Conservation (phyloP, 441 rosid genomes). For the Pelargonium australe region DNA sequence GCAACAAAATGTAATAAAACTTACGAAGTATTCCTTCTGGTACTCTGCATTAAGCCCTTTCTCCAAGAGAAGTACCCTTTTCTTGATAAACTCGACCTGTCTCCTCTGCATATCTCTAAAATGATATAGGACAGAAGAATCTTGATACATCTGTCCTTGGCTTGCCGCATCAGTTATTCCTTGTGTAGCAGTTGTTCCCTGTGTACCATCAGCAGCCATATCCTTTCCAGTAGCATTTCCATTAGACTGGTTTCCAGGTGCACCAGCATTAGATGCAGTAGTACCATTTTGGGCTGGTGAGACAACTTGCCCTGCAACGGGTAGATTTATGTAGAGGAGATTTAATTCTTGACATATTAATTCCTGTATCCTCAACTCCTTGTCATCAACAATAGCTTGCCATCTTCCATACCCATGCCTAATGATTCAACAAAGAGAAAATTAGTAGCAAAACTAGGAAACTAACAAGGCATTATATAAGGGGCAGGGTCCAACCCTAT, state of each 20-base stretch:
- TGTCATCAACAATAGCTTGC: conserved; percentile 98
- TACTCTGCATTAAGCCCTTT: conserved; percentile 73
- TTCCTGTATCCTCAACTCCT: conserved; percentile 77
- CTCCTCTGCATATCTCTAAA: conserved; percentile 93
- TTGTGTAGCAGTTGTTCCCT: conserved; percentile 34
- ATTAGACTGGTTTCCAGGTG: conserved; percentile 41
- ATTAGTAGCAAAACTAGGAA: conserved; percentile 12
- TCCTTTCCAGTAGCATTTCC: conserved; percentile 47
- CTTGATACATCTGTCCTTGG: conserved; percentile 42
- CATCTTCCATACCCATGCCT: conserved; percentile 99
- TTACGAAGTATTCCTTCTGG: conserved; percentile 59
- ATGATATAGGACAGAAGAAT: conserved; percentile 48
- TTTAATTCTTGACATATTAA: conserved; percentile 81
- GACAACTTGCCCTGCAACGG: conserved; percentile 56
- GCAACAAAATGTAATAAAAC: conserved; percentile 23
- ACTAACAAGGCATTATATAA: neutral
- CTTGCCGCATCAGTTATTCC: conserved; percentile 22
- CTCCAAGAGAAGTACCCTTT: conserved; percentile 89
- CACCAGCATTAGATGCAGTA: conserved; percentile 37
- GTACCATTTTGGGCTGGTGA: conserved; percentile 61
- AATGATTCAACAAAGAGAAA: conserved; percentile 20
- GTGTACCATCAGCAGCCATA: conserved; percentile 37
- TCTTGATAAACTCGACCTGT: conserved; percentile 90
- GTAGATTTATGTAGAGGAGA: conserved; percentile 62
- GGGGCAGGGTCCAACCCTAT: too few relatives aligned